Percentiles rank a stretch among this genome's conserved stretches.
These are phyloP conservation scores for Senna tora DNA, from an alignment of 306 rosid genomes.

Conservation along the genomic window DNA sequence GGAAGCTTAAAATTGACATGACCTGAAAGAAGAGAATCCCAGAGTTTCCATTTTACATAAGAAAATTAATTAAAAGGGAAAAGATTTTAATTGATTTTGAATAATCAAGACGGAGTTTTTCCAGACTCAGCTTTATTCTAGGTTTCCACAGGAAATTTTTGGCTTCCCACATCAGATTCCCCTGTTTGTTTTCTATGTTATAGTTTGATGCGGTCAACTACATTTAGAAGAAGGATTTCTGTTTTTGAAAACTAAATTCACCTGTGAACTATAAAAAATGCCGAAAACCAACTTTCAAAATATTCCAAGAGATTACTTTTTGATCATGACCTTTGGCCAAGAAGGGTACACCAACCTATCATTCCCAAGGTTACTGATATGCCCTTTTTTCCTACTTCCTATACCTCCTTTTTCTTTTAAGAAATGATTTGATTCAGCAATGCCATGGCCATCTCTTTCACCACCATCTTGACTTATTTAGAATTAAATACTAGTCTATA, in stretches of 20 bases:
- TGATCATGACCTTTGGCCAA: slow-evolving; percentile 38
- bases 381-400: slow-evolving; percentile 29
- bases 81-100: slow-evolving; percentile 18
- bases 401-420: slow-evolving; percentile 16
- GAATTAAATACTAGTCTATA: slow-evolving; percentile 21
- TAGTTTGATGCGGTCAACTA: slow-evolving; percentile 49
- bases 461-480: slow-evolving; percentile 26
- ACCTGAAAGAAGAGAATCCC: slow-evolving; percentile 19
- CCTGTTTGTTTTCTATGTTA: slow-evolving; percentile 38
- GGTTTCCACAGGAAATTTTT: slow-evolving; percentile 8
- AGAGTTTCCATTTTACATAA: slow-evolving; percentile 10
- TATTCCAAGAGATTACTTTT: slow-evolving; percentile 43
- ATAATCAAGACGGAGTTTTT: background rate
- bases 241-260: slow-evolving; percentile 53
- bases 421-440: slow-evolving; percentile 6
- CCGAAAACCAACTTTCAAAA: slow-evolving; percentile 58
- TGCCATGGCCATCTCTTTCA: slow-evolving; percentile 40
- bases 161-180: too few species aligned
- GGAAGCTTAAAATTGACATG: slow-evolving; percentile 27
- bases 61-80: slow-evolving; percentile 8
- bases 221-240: slow-evolving; percentile 42
- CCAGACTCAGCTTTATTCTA: background rate
- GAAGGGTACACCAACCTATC: slow-evolving; percentile 55
- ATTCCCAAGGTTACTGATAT: slow-evolving; percentile 22
- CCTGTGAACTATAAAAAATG: slow-evolving; percentile 56